These are phyloP conservation scores for Flaveria linearis DNA, from an alignment of 129 eudicot species.

Conservation along the genomic window DNA sequence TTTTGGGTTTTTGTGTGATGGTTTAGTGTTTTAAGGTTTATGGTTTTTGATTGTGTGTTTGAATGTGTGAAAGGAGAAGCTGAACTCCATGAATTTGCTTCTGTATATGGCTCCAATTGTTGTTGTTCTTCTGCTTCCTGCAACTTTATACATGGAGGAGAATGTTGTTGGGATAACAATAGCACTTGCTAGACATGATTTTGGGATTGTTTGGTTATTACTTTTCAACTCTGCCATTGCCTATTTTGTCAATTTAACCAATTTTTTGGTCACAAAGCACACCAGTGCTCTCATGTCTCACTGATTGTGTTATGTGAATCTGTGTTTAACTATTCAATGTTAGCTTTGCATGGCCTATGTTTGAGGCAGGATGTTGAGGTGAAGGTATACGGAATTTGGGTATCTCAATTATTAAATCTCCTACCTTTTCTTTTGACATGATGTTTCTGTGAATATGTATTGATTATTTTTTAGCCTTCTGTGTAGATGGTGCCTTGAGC, in stretches of 20 bases:
- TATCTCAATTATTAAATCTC: no score
- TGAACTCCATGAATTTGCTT: slow-evolving; percentile 94
- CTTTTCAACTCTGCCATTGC: slow-evolving; percentile 65
- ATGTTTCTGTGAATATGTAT: no score
- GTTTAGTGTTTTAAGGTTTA: slow-evolving; percentile 1
- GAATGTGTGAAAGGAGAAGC: slow-evolving; percentile 58
- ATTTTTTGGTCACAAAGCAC: slow-evolving; percentile 68
- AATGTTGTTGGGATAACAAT: slow-evolving; percentile 51
- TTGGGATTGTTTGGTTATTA: slow-evolving; percentile 51
- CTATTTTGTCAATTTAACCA: slow-evolving; percentile 57
- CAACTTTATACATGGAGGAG: slow-evolving; percentile 53
- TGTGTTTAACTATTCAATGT: no score
- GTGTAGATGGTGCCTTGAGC: no score
- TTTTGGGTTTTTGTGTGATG: neutral
- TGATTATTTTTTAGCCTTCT: no score
- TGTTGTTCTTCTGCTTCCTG: slow-evolving; percentile 60
- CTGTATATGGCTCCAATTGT: slow-evolving; percentile 99
- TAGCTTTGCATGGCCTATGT: no score
- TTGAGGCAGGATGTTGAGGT: no score
- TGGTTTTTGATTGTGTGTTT: neutral
- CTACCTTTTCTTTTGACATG: no score
- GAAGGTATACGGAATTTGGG: no score
- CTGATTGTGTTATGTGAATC: no score
- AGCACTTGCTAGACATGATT: slow-evolving; percentile 47
- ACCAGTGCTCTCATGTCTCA: slow-evolving; percentile 50